Evolutionary conservation across 768 basidiomycete genomes (phyloP), one percentile per base, ranked within the genome.

Genomic region (Candolleomyces aberdarensis): DNA sequence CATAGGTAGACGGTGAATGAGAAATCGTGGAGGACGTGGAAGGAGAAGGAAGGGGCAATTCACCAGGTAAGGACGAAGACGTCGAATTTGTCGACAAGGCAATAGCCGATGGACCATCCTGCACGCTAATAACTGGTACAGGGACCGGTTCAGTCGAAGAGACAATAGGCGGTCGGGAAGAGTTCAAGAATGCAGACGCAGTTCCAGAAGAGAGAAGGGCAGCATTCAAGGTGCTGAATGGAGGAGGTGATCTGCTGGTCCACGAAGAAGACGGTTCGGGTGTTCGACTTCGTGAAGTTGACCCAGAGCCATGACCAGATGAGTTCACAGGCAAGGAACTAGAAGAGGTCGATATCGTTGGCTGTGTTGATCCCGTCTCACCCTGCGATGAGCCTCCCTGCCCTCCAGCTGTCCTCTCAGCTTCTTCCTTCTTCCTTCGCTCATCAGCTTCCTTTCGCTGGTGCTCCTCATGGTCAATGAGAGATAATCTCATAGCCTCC

Each of bases 401-500:
- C n/a, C 68, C 68, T 36, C 73, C 71, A 58, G 72, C 78, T 61
- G 75, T 74, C 5, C 74, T 74, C 39, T 70, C 72, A 47, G 71
- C 73, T 32, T 72, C 76, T 48, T 78, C 79, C 54, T 77, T 78
- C 74, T 84, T 85, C 68, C 75, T 82, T 73, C 83, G 86, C 72
- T 89, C 85, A 67, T 86, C 88, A 59, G 81, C 83, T 68, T 91
- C 85, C 69, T 85, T 87, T 67, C 86, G 83, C 70, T 94, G 93
- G 58, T 94, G 91, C 68, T 94, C 94, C 74, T 98, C 96, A 68
- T 98, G 95, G 60, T 98, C 96, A 52, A 97, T 71, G 65, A 98
- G 79, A 29, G 94, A 97, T 60, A 97, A 77, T 58, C 96, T 86
- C 95, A 99, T 98, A 5, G 97, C 97, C 76, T 98, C 97, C 92